phyloP scores from a whole-genome alignment of 345 rosid genomes.

The Rubroshorea leprosula region DNA sequence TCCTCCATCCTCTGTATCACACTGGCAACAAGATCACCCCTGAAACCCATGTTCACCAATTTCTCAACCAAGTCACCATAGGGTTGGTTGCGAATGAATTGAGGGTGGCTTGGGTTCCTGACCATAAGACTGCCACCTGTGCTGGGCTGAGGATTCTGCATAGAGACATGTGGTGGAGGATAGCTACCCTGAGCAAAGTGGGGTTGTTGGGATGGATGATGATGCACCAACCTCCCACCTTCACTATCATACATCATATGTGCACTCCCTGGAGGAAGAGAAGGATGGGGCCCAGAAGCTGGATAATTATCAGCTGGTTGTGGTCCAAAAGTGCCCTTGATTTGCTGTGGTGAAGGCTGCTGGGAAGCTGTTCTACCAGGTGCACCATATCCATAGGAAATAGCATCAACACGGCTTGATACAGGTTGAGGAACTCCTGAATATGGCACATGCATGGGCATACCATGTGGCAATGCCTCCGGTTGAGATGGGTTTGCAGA shows the following conservation, averaged over 20 bases:
- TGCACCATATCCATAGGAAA: constrained; percentile 66
- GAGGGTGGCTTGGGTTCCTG: constrained; percentile 41
- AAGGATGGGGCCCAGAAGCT: constrained; percentile 44
- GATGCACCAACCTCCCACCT: constrained; percentile 47
- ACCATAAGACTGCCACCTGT: constrained; percentile 35
- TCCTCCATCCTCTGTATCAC: constrained; percentile 97
- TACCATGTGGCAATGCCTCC: constrained; percentile 54
- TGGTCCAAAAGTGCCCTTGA: constrained; percentile 51
- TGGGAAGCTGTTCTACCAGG: constrained; percentile 51
- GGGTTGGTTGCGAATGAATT: constrained; percentile 55
- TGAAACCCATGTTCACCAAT: constrained; percentile 83
- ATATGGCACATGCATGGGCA: constrained; percentile 70
- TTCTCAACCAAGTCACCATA: constrained; percentile 78
- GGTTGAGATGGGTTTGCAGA: constrained; percentile 55
- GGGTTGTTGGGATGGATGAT: constrained; percentile 36
- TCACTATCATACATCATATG: constrained; percentile 74
- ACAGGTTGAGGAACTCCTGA: constrained; percentile 66
- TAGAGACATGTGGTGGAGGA: constrained; percentile 35
- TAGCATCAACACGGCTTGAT: constrained; percentile 48
- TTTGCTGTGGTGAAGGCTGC: constrained; percentile 64
- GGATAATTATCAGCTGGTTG: constrained; percentile 62
- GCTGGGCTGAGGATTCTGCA: constrained; percentile 45
- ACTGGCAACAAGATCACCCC: constrained; percentile 62
- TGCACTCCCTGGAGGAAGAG: constrained; percentile 55
- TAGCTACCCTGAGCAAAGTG: constrained; percentile 74